Evolutionary conservation across 2,329 filamentous ascomycete species (phyloP).

Genomic region (Botrytis pseudocinerea): DNA sequence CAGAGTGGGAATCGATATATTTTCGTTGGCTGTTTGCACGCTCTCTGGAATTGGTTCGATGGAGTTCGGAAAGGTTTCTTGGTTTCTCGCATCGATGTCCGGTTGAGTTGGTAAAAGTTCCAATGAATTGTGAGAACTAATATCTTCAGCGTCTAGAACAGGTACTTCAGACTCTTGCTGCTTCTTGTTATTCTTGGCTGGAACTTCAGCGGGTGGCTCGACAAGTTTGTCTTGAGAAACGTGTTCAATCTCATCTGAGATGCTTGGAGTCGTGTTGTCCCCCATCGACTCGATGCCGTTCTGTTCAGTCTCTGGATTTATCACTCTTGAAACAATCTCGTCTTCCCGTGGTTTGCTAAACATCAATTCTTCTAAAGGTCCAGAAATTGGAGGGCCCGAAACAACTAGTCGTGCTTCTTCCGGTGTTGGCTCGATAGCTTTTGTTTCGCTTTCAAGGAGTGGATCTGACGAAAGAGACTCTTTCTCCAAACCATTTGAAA

Average conservation of each 20-base stretch:
- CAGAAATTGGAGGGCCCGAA: background rate
- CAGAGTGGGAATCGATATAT: background rate
- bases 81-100: constrained; percentile 17
- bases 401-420: background rate
- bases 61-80: background rate
- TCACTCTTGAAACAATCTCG: background rate
- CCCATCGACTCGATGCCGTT: background rate
- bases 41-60: background rate
- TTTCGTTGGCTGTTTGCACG: background rate
- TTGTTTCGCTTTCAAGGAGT: background rate
- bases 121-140: background rate
- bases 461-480: background rate
- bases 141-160: constrained; percentile 17
- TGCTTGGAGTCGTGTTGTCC: background rate
- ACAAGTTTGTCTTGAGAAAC: background rate
- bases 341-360: background rate
- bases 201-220: background rate
- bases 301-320: constrained; percentile 20
- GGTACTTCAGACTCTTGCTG: constrained; percentile 29
- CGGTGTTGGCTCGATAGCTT: background rate
- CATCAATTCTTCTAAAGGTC: background rate
- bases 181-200: constrained; percentile 34
- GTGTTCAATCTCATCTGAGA: background rate
- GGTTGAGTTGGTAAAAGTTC: background rate
- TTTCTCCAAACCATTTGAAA: background rate